phyloP scores from a whole-genome alignment of 768 basidiomycete species.

The Rossbeevera mucosa region DNA sequence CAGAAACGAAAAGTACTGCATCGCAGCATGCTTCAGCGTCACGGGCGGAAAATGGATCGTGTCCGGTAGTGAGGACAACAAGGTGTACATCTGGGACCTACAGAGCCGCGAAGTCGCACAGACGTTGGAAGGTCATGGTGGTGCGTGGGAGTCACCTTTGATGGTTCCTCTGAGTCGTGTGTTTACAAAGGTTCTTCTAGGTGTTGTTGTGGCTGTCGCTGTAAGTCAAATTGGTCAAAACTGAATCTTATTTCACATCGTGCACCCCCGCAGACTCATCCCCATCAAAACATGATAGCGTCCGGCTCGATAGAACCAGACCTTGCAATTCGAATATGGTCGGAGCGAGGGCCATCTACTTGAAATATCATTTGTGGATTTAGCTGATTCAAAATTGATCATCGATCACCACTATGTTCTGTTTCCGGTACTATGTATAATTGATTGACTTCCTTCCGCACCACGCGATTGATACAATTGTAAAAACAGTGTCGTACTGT shows the following conservation, averaged over 20 bases:
- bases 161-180: background rate
- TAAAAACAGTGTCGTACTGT: constrained; percentile 3
- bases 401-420: constrained; percentile 1
- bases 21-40: constrained; percentile 78
- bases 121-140: constrained; percentile 69
- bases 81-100: constrained; percentile 87
- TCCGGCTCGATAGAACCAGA: constrained; percentile 85
- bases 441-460: background rate
- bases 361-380: constrained; percentile 6
- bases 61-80: constrained; percentile 87
- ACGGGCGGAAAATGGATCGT: constrained; percentile 89
- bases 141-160: constrained; percentile 31
- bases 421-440: constrained; percentile 4
- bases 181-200: constrained; percentile 9
- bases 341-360: constrained; percentile 38
- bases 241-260: background rate
- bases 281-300: constrained; percentile 80
- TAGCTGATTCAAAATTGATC: background rate
- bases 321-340: constrained; percentile 79
- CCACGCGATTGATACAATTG: constrained; percentile 7
- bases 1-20: constrained; percentile 76
- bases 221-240: constrained; percentile 44
- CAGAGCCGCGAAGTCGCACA: constrained; percentile 85
- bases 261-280: constrained; percentile 62
- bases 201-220: constrained; percentile 76